Conservation (phyloP, 1,284 basidiomycete genomes). For the Cystobasidium pallidum region DNA sequence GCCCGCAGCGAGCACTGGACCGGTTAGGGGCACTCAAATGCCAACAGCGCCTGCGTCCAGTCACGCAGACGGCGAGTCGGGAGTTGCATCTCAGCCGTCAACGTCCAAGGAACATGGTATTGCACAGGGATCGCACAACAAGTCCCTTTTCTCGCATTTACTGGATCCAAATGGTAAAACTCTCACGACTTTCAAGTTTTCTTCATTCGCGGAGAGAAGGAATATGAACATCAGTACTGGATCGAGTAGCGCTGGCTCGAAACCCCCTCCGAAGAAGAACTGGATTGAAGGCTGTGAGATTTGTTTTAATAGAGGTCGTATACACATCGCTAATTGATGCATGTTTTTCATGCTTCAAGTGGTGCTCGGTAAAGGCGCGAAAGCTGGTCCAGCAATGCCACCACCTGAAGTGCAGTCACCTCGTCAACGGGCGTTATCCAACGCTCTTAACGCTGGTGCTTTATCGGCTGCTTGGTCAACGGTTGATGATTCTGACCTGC, state of each 20-base stretch:
- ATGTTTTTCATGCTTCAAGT: not conserved
- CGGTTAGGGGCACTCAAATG: too few species aligned
- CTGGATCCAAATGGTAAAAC: slow-evolving; percentile 12
- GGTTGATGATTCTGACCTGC: slow-evolving; percentile 59
- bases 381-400: slow-evolving; percentile 26
- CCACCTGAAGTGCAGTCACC: slow-evolving; percentile 42
- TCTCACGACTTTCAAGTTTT: slow-evolving; percentile 11
- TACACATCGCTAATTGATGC: not conserved
- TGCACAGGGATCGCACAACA: not conserved
- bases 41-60: not conserved
- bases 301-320: too few species aligned
- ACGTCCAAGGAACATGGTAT: not conserved
- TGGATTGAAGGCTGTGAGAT: slow-evolving; percentile 30
- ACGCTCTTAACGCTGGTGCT: slow-evolving; percentile 57
- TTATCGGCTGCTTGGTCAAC: slow-evolving; percentile 60
- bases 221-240: slow-evolving; percentile 25
- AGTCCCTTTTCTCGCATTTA: slow-evolving; percentile 16
- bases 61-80: not conserved
- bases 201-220: slow-evolving; percentile 16
- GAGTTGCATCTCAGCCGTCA: not conserved
- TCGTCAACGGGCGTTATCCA: slow-evolving; percentile 49
- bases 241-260: slow-evolving; percentile 30
- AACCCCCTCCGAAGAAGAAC: slow-evolving; percentile 25
- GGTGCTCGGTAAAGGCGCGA: slow-evolving; percentile 27
- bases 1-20: not conserved